Conservation (phyloP, 75 land plant species). For the Pinus tabuliformis region DNA sequence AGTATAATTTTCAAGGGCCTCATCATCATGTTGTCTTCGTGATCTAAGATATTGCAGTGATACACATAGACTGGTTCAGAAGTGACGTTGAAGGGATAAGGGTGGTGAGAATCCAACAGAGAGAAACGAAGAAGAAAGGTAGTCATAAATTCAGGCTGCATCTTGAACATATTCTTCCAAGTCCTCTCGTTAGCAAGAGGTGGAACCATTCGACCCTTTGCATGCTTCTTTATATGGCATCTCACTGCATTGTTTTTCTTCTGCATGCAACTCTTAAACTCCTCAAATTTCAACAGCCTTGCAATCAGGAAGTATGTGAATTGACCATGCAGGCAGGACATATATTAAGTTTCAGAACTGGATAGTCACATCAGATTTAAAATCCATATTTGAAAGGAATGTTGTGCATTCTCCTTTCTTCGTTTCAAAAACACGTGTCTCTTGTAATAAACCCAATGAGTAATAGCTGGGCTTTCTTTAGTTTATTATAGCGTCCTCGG, state of each 20-base stretch:
- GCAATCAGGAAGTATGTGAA: slow-evolving; percentile 98
- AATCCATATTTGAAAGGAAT: slow-evolving; percentile 85
- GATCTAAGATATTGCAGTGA: slow-evolving; percentile 56
- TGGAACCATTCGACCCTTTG: slow-evolving; percentile 16
- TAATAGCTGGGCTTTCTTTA: slow-evolving; percentile 2
- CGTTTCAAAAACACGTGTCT: slow-evolving; percentile 54
- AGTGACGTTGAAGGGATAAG: slow-evolving; percentile 55
- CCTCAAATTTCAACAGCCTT: slow-evolving; percentile 52
- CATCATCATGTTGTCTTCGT: slow-evolving; percentile 9
- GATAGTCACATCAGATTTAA: slow-evolving; percentile 51
- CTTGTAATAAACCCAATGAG: slow-evolving; percentile 29
- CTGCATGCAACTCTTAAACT: slow-evolving; percentile 46
- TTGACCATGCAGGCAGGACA: slow-evolving; percentile 93
- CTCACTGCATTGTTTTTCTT: slow-evolving; percentile 30
- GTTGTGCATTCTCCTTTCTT: slow-evolving; percentile 77
- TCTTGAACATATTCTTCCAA: slow-evolving; percentile 85
- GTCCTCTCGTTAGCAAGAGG: slow-evolving; percentile 54
- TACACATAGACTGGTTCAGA: slow-evolving; percentile 72
- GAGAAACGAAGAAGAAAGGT: slow-evolving; percentile 48
- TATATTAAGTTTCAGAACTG: slow-evolving; percentile 51
- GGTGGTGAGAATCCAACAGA: slow-evolving; percentile 16
- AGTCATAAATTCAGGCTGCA: slow-evolving; percentile 56
- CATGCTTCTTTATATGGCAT: slow-evolving; percentile 43
- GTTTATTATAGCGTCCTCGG: too few species aligned
- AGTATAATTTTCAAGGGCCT: background rate